Evolutionary conservation across 805 yeast genomes (phyloP).

Genomic region (Schizosaccharomyces cryophilus): DNA sequence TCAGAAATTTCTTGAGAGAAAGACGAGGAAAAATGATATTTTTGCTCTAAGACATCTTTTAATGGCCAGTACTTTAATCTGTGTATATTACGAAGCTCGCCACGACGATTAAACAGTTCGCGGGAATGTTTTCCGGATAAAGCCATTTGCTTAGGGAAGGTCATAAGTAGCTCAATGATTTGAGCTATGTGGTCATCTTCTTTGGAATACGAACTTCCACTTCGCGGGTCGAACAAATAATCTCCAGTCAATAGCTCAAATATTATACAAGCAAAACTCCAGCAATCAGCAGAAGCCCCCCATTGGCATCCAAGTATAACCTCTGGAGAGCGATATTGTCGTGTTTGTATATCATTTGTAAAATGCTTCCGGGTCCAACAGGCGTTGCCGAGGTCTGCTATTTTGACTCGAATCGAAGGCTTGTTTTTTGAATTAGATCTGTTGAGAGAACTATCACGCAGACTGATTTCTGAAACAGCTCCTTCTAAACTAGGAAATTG

Average conservation of each 20-base stretch:
- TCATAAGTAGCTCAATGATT: conserved; percentile 60
- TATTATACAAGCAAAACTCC: conserved; percentile 84
- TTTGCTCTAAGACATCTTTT: conserved; percentile 55
- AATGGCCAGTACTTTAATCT: conserved; percentile 79
- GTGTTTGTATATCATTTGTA: conserved; percentile 71
- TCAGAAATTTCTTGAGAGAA: conserved; percentile 55
- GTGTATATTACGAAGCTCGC: conserved; percentile 51
- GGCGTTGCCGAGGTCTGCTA: conserved; percentile 86
- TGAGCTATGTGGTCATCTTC: conserved; percentile 91
- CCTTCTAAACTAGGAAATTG: background rate
- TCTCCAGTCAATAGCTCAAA: conserved; percentile 89
- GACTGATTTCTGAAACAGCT: background rate
- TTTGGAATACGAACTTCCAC: conserved; percentile 34
- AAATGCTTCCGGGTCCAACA: conserved; percentile 62
- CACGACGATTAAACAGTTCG: conserved; percentile 38
- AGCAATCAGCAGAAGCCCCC: conserved; percentile 88
- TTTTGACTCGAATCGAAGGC: conserved; percentile 24
- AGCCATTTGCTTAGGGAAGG: conserved; percentile 34
- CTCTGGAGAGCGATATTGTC: conserved; percentile 86
- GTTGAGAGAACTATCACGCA: background rate
- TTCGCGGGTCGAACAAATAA: conserved; percentile 70
- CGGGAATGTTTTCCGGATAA: conserved; percentile 36
- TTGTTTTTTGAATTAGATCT: background rate
- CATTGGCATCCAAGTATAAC: conserved; percentile 55
- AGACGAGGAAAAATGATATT: conserved; percentile 44